Conservation (phyloP, 2,329 filamentous ascomycete species). For the Pezicula rhizophila region DNA sequence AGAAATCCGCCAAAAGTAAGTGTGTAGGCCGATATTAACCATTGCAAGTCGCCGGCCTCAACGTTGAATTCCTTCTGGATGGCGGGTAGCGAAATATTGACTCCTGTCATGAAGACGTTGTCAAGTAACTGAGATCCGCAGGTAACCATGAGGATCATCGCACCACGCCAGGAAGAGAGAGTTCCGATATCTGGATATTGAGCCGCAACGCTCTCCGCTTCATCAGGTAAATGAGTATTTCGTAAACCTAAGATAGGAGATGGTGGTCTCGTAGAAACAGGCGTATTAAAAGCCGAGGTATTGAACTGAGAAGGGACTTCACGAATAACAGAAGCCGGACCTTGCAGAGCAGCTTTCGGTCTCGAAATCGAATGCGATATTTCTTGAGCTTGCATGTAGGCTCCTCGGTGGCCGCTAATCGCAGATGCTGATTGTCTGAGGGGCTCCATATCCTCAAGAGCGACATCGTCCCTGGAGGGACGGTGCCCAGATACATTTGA, state of each 20-base stretch:
- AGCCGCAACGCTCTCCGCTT: not conserved
- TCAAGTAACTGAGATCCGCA: slow-evolving; percentile 37
- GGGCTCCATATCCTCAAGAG: not conserved
- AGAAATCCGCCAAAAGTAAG: slow-evolving; percentile 33
- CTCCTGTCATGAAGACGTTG: slow-evolving; percentile 37
- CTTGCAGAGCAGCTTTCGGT: not conserved
- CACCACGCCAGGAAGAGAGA: slow-evolving; percentile 32
- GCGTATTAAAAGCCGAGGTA: slow-evolving; percentile 6
- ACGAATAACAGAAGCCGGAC: slow-evolving; percentile 2
- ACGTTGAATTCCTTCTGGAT: slow-evolving; percentile 33
- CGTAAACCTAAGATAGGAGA: slow-evolving; percentile 1
- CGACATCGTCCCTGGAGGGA: not conserved
- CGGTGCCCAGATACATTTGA: not conserved
- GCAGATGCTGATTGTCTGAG: not conserved
- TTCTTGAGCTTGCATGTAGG: not conserved
- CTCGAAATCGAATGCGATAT: not conserved
- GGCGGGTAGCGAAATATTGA: slow-evolving; percentile 34
- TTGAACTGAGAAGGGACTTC: slow-evolving; percentile 8
- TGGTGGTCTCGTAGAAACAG: slow-evolving; percentile 7
- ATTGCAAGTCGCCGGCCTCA: slow-evolving; percentile 30
- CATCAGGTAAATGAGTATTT: not conserved
- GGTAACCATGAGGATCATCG: slow-evolving; percentile 32
- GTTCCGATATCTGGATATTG: slow-evolving; percentile 28
- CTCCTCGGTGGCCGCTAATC: not conserved
- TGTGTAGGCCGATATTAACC: slow-evolving; percentile 36